Base-by-base conservation (phyloP, 177 flowering plant species). In the Vitis hybrid region DNA sequence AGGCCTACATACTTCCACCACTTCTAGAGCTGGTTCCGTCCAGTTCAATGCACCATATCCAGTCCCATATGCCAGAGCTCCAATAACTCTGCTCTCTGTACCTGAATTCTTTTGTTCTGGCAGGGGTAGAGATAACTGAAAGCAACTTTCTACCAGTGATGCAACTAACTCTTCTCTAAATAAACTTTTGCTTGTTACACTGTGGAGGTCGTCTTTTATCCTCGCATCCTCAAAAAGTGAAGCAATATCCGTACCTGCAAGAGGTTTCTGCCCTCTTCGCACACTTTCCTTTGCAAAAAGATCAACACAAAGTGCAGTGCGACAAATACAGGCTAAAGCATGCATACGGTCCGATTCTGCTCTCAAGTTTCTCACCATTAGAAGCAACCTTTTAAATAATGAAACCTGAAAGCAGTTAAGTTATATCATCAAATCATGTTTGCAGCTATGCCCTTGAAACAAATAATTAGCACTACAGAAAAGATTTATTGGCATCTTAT, bases 321-420 rank as follows among this genome's bases (percentile, higher is more conserved):
- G 89, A 69, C 98, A 93, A 30, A 96, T 93, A 76, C 99, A 96
- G 15, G 99, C 99, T 63, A 96, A 74, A 64, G 99, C 98, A 90
- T 96, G 90, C 98, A 93, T 93, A 61, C 99, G 93, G 66, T 96
- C 99, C 58, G 98, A 96, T 81, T 96, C 99, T 72, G 99, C 99
- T 76, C 99, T 88, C 86, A 96, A 80, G 79, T 95, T 95, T 80
- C 97, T 89, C 64, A 95, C 98, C 99, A 95, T 95, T 54, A 87
- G 87, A 81, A 93, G 97, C 84, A 95, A 82, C 83, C 91, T 87
- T 82, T 86, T 91, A 78, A 95, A 95, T 83, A 96, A 77, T 18
- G 98, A 96, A 62, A 93, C 98, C 99, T 96, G 81, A 76, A 83
- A 77, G 64, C 69, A 79, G 2, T 66, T 78, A 66, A 52, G 52